These are phyloP conservation scores for Globisporangium apiculatum DNA, from an alignment of 352 stramenopile genomes.

Conservation along the genomic window DNA sequence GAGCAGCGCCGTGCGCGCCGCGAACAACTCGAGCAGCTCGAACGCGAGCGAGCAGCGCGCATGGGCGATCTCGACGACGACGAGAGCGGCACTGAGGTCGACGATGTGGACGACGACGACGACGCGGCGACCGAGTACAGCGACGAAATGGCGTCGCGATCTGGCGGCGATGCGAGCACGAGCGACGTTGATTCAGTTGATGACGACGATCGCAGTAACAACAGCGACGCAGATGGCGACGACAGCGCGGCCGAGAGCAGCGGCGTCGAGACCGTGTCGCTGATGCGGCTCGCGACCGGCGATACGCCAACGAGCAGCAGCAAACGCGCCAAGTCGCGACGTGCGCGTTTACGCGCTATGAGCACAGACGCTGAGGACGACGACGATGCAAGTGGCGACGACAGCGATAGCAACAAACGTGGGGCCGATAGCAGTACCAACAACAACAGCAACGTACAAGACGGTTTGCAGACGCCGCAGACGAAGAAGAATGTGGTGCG, in stretches of 20 bases:
- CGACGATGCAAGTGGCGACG: slow-evolving; percentile 1
- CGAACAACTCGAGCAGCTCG: slow-evolving; percentile 18
- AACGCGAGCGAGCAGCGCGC: slow-evolving; percentile 13
- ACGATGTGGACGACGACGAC: slow-evolving; percentile 7
- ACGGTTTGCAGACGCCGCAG: neutral
- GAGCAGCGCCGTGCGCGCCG: slow-evolving; percentile 27
- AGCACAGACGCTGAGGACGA: slow-evolving; percentile 8
- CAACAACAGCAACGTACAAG: neutral
- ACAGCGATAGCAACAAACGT: neutral
- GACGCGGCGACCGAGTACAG: slow-evolving; percentile 3
- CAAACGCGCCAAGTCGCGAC: no score
- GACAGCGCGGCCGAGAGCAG: slow-evolving; percentile 12
- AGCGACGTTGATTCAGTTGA: neutral
- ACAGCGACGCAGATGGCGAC: slow-evolving; percentile 18
- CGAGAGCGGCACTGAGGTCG: slow-evolving; percentile 11
- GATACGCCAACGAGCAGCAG: slow-evolving; percentile 1
- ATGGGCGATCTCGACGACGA: slow-evolving; percentile 16
- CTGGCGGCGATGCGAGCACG: slow-evolving; percentile 4
- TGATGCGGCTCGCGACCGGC: slow-evolving; percentile 6
- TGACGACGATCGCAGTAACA: slow-evolving; percentile 2
- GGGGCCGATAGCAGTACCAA: neutral
- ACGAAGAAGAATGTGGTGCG: slow-evolving; percentile 1
- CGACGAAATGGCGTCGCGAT: neutral
- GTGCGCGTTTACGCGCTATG: neutral
- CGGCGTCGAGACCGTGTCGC: slow-evolving; percentile 14